Conservation (phyloP, 2,329 filamentous ascomycete species). For the Pseudonectria foliicola region DNA sequence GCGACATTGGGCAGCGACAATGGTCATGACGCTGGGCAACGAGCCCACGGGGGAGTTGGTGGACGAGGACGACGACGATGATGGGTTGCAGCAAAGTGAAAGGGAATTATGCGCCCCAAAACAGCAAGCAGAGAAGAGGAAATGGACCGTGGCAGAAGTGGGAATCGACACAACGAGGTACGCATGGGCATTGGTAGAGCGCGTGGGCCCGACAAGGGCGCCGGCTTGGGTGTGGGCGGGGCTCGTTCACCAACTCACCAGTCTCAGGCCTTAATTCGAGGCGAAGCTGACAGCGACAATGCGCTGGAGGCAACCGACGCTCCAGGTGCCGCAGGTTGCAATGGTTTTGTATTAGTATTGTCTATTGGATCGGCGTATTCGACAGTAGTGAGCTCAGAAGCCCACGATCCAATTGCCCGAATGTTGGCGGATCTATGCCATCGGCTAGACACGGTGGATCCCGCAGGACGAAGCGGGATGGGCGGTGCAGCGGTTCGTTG, state of each 20-base stretch:
- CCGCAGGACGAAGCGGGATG: constrained; percentile 3
- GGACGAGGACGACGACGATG: constrained; percentile 1
- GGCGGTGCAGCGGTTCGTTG: constrained; percentile 1
- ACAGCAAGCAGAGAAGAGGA: too few relatives aligned
- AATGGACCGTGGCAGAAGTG: too few relatives aligned
- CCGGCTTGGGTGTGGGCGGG: not conserved
- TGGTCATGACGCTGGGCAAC: constrained; percentile 5
- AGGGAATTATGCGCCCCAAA: too few relatives aligned
- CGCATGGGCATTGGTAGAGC: too few relatives aligned
- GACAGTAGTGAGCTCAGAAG: constrained; percentile 28
- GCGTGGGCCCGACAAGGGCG: not conserved
- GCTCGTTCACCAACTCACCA: not conserved
- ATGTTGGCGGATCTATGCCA: constrained; percentile 28
- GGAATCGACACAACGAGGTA: too few relatives aligned
- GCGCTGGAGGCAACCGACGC: constrained; percentile 1
- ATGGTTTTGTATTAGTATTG: too few relatives aligned
- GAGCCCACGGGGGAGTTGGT: not conserved
- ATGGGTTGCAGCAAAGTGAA: not conserved
- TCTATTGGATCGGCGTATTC: constrained; percentile 16
- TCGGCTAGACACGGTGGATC: constrained; percentile 22
- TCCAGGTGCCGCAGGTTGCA: too few relatives aligned
- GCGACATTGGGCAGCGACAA: constrained; percentile 4
- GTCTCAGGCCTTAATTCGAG: not conserved
- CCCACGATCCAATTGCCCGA: constrained; percentile 34
- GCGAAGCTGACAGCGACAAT: not conserved